A percentile compares a stretch with the other conserved stretches of the same genome.
Conservation (phyloP, 305 asterid species). For the Solanum hybrid region DNA sequence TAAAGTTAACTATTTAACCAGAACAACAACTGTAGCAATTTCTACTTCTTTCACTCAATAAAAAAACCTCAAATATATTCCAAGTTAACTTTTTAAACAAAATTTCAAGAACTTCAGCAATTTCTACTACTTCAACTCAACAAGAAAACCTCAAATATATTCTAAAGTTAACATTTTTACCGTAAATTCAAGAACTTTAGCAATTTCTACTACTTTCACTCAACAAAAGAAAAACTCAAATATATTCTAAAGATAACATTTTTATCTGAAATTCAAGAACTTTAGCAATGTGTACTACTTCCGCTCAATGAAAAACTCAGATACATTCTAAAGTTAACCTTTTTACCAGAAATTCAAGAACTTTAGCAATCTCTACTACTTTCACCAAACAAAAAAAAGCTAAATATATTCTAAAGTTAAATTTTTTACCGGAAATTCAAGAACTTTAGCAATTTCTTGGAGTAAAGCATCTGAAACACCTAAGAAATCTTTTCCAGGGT, state of each 20-base stretch:
- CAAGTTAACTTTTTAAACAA: not conserved
- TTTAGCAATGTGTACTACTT: not conserved
- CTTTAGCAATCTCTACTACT: conserved; percentile 52
- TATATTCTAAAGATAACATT: not conserved
- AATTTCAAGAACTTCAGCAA: not conserved
- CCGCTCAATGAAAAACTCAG: not conserved
- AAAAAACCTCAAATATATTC: not conserved
- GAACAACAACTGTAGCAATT: not conserved
- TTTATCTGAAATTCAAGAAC: conserved; percentile 77
- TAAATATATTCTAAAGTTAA: not conserved
- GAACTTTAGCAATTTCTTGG: conserved; percentile 69
- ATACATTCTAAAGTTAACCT: not conserved
- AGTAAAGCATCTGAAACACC: conserved; percentile 68
- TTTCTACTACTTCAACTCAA: not conserved
- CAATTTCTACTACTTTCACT: not conserved
- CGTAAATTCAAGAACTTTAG: conserved; percentile 65
- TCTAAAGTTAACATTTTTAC: conserved; percentile 19
- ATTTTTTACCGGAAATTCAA: conserved; percentile 69
- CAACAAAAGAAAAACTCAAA: not conserved
- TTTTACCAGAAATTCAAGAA: conserved; percentile 73
- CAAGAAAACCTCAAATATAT: not conserved
- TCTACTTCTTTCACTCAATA: not conserved
- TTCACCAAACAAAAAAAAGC: not conserved
- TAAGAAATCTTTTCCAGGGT: conserved; percentile 84
- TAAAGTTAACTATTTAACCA: not conserved